Evolutionary conservation across 1,139 yeast genomes (phyloP).

Genomic region (Candida dubliniensis): DNA sequence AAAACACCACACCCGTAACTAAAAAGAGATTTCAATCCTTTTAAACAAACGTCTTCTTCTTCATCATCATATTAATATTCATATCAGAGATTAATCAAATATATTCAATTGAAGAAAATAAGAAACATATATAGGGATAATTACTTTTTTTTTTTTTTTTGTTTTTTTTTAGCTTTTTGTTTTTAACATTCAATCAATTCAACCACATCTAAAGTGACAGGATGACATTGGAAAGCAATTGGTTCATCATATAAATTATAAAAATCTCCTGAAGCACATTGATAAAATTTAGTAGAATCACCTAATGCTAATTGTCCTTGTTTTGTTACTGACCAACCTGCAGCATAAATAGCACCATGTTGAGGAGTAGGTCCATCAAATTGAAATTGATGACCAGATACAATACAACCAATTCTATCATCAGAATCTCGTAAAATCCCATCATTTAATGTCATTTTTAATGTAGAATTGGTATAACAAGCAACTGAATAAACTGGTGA

Average conservation of each 20-base stretch:
- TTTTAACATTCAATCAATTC: slow-evolving; percentile 33
- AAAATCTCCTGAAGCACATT: slow-evolving; percentile 46
- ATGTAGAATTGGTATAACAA: slow-evolving; percentile 32
- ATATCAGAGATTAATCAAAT: not conserved
- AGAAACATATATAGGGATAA: not conserved
- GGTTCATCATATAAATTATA: slow-evolving; percentile 39
- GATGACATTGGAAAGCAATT: slow-evolving; percentile 34
- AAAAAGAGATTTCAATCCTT: not conserved
- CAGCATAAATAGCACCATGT: slow-evolving; percentile 41
- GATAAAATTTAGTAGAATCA: slow-evolving; percentile 33
- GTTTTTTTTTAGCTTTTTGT: not conserved
- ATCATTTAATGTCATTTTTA: slow-evolving; percentile 31
- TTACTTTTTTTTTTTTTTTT: not conserved
- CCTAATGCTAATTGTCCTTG: slow-evolving; percentile 42
- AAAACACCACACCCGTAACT: not conserved
- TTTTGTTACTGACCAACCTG: slow-evolving; percentile 44
- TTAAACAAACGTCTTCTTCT: not conserved
- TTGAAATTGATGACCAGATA: slow-evolving; percentile 43
- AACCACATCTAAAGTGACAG: slow-evolving; percentile 38
- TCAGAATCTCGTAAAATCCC: slow-evolving; percentile 38
- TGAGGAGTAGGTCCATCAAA: slow-evolving; percentile 50
- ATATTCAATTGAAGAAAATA: not conserved
- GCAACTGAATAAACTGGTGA: slow-evolving; percentile 36
- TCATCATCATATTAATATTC: too few relatives aligned
- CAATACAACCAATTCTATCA: slow-evolving; percentile 43